A percentile compares a stretch with the other conserved stretches of the same genome.
phyloP scores from a whole-genome alignment of 2,329 filamentous ascomycete genomes.

The Cladosporium sp. region DNA sequence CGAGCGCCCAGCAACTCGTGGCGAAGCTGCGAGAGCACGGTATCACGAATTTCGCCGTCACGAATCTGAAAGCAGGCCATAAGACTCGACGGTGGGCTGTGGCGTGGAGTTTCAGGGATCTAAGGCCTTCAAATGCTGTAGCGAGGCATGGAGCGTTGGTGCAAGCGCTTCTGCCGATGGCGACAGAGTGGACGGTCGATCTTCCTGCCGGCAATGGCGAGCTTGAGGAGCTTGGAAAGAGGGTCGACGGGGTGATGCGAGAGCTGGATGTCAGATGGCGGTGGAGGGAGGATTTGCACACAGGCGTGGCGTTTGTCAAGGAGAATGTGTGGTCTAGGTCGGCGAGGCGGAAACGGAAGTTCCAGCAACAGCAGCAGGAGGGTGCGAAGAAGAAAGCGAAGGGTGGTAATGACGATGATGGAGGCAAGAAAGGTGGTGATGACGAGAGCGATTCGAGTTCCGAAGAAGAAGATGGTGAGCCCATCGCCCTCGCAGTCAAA shows the following conservation, averaged over 20 bases:
- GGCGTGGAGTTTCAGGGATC: constrained; percentile 75
- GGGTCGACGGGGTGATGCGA: constrained; percentile 47
- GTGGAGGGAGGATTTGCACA: constrained; percentile 53
- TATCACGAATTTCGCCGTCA: constrained; percentile 76
- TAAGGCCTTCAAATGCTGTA: constrained; percentile 55
- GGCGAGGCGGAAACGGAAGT: constrained; percentile 59
- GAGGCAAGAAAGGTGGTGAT: constrained; percentile 19
- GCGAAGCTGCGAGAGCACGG: constrained; percentile 52
- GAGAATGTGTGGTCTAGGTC: constrained; percentile 75
- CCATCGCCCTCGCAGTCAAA: constrained; percentile 38
- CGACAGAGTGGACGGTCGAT: constrained; percentile 48
- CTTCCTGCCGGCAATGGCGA: constrained; percentile 19
- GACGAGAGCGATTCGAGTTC: constrained; percentile 13
- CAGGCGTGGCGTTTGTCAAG: constrained; percentile 60
- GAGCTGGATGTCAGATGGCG: constrained; percentile 61
- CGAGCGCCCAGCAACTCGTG: constrained; percentile 61
- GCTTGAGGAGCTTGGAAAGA: constrained; percentile 31
- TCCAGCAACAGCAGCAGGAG: constrained; percentile 6
- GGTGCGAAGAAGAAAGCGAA: constrained; percentile 32
- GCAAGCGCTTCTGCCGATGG: constrained; percentile 35
- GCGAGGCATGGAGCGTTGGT: constrained; percentile 28
- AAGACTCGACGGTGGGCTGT: constrained; percentile 83
- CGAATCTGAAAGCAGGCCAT: constrained; percentile 70
- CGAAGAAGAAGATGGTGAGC: constrained; percentile 29
- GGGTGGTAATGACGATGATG: constrained; percentile 18